Evolutionary conservation across 768 basidiomycete species (phyloP), one percentile per base, ranked within the genome.

Genomic region (Asterophora lycoperdoides): DNA sequence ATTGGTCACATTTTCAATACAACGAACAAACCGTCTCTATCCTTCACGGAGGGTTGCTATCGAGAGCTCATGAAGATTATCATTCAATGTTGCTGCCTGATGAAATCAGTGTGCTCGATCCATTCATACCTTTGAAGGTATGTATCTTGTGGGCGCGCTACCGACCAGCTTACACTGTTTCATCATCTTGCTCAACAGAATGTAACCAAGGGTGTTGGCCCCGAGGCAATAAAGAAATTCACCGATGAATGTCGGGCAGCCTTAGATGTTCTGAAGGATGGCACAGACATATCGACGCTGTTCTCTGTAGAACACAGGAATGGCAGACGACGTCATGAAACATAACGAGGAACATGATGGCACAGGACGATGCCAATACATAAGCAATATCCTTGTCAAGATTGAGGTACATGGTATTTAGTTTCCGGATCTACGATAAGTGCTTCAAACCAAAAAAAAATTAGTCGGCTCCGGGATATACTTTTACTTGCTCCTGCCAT

Each of bases 401-500:
- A 36, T 8, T 23, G 23, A 23, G 37, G 26, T 40, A 26, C 20
- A 40, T 26, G 19, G 20, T 40, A 40, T 40, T 26, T 11, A 40
- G 20, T 40, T 36, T 36, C 35, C 17, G 36, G 10, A 36, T 35
- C 28, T 37, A 10, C 36, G 23, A 26, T 26, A 20, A 28, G 29
- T 23, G 2, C 28, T 41, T 14, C 23, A 41, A 23, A 3, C 3
- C 23, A 23, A 23, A 23, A 23, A 23, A 23, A 23, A n/a, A 41
- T 28, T 28, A 23, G 26, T 9, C 15, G 39, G 14, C 39, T 40
- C 13, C 4, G 11, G 39, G 20, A 28, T 28, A 28, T 41, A 28
- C 40, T 28, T 10, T 54, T 72, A 83, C 70, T 80, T 82, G 53
- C 68, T 77, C 53, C 81, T 72, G 66, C 76, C 75, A 58, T 83